Base-by-base conservation (phyloP, 495 filamentous ascomycete species). In the Aspergillus kassunensis region DNA sequence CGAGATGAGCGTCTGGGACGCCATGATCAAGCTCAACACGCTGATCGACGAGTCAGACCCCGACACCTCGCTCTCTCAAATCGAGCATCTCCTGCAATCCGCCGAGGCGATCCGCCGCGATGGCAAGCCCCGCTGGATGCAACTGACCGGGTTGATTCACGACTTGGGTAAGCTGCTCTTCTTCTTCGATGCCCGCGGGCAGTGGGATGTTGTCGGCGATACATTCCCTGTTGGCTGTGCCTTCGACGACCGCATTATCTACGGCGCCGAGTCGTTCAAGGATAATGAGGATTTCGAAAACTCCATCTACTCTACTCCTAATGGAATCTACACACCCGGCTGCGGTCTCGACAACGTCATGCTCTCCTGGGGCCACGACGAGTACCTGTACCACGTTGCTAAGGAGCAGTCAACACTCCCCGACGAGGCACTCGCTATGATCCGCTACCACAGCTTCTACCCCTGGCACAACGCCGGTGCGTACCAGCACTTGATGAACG, bases 151-250 rank as follows among this genome's bases (percentile, higher is more conserved):
- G 1, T 77, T 95, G n/a, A 86, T 96, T 56, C 90, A 96, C 67
- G 90, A 95, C 56, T 76, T 95, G 12, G 90, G 90, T 56, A 96
- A 95, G 70, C 78, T 95, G 13, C 80, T 95, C 27, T 92, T 83
- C 77, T 91, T 93, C 71, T 89, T 84, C 67, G 85, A 81, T 44
- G 88, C 85, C 9, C 69, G 85, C 51, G 89, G 90, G 40, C 90
- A 96, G 65, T 95, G 90, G 90, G 90, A 93, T 60, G 89, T 95
- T 12, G 90, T 96, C 10, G 90, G 90, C 13, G 90, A 96, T 60
- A 92, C 88, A 0, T 95, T 95, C 71, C 89, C 90, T 25, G 88
- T 96, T n/a, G 90, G 90, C 46, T 91, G 89, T 59, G 80, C 72
- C 40, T 95, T 92, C 55, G 85, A 89, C 55, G 71, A 83, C 37